Evolutionary conservation across 345 rosid species (phyloP), one percentile per base, ranked within the genome.

Genomic region (Conringia planisiliqua): DNA sequence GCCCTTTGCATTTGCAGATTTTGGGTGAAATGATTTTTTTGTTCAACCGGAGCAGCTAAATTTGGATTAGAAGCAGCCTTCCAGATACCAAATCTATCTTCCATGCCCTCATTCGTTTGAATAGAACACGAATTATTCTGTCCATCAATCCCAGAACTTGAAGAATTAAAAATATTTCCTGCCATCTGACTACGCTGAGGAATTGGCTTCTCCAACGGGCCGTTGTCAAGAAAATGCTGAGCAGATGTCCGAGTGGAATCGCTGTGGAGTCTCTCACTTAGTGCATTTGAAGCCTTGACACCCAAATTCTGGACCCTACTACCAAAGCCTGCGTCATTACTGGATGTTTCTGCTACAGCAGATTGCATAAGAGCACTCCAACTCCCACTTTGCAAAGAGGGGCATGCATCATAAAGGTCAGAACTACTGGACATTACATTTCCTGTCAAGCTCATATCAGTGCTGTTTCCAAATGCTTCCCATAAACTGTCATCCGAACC

Each of bases 331-430:
- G 76, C 63, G 51, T 87, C 89, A 60, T 77, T 82, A 39, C 80
- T 84, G 44, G 94, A 85, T 70, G 97, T 82, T 86, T 95, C 99
- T 58, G 94, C 96, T 20, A 95, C 90, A 75, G 98, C 99, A 74
- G 99, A 92, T 73, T 88, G 98, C 99, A 95, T 95, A 68, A 95
- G 99, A 66, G 99, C 98, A 85, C 99, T 92, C 99, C 98, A 95
- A 72, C 96, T 88, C 77, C 99, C 99, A 84, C 93, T 89, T 70
- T 89, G 97, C 75, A 90, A 20, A 29, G 96, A 91, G 70, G 97
- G 84, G 74, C 83, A 74, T 66, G 88, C 75, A 76, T 88, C 83
- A 22, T 61, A 62, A 60, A 57, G 18, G 61, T 87, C 96, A 8
- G 85, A 36, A 68, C 66, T 72, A 72, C 82, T 91, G 40, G 84